Conservation (phyloP, 441 rosid genomes). For the Heliophila coronopifolia region DNA sequence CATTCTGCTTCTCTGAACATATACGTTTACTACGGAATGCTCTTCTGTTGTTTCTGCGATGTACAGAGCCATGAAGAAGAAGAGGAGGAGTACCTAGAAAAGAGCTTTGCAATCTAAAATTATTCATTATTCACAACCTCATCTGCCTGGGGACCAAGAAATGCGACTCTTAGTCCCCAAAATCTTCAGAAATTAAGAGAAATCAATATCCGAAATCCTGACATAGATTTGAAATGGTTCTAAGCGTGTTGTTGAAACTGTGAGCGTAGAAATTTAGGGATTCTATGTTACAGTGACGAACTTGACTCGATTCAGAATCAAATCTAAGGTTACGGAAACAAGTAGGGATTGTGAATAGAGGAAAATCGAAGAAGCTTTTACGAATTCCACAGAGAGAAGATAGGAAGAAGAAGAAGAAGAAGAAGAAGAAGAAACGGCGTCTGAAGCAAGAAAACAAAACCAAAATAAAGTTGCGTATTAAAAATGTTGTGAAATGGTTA, state of each 20-base stretch:
- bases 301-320: neutral
- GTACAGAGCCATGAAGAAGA: conserved; percentile 25
- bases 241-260: neutral
- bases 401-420: neutral
- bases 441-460: no score
- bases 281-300: neutral
- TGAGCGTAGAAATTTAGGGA: neutral
- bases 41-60: conserved; percentile 33
- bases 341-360: neutral
- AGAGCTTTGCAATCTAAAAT: conserved; percentile 43
- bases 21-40: conserved; percentile 34
- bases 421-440: neutral
- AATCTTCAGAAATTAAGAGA: conserved; percentile 16
- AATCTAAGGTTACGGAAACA: neutral
- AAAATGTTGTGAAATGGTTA: no score
- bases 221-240: neutral
- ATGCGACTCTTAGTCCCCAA: conserved; percentile 29
- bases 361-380: neutral
- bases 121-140: conserved; percentile 56
- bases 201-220: conserved; percentile 1
- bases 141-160: conserved; percentile 81
- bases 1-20: conserved; percentile 51
- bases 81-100: conserved; percentile 49
- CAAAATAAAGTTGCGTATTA: no score
- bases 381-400: neutral